Evolutionary conservation across 1,284 basidiomycete species (phyloP), one percentile per base, ranked within the genome.

Genomic region (Heterobasidion parviporum): DNA sequence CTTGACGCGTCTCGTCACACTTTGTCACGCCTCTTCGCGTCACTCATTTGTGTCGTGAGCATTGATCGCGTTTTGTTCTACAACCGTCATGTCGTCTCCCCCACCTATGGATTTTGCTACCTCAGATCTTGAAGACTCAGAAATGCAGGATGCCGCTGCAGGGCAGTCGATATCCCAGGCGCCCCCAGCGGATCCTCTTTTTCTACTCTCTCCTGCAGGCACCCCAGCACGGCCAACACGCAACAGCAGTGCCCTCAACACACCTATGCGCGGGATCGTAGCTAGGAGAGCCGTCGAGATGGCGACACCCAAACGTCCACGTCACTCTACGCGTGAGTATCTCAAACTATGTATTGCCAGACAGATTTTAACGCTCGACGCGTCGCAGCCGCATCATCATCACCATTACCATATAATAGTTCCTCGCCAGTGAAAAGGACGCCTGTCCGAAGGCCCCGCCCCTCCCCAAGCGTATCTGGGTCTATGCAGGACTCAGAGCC

Each of bases 351-450:
- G 33, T 44, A 54, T 38, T 20, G 48, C 52, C 41, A 55, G 20
- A 43, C 10, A 20, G 8, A 36, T 15, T 47, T 55, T 15, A 8
- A 16, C 14, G 10, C 7, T 33, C 15, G 15, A 16, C 12, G n/a
- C 33, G 50, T 34, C 18, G 34, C 4, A 38, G 79, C 74, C 47
- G 77, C 75, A n/a, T 83, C 80, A 59, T 82, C 83, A 10, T 88
- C 87, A 1, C 87, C 85, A 9, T 72, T 89, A 54, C 75, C 82
- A n/a, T 90, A 83, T 64, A 87, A 87, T 0, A 85, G 81, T 45
- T 90, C 87, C 5, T 85, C 86, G 1, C 83, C 87, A 5, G 67
- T 67, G 34, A 71, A 69, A 59, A 78, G 72, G 8, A 57, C 46
- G 16, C 53, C 61, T 35, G 56, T 54, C 62, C 80, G 73, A 8